Conservation (phyloP, 176 grass and related monocot genomes). For the Dactylis glomerata region DNA sequence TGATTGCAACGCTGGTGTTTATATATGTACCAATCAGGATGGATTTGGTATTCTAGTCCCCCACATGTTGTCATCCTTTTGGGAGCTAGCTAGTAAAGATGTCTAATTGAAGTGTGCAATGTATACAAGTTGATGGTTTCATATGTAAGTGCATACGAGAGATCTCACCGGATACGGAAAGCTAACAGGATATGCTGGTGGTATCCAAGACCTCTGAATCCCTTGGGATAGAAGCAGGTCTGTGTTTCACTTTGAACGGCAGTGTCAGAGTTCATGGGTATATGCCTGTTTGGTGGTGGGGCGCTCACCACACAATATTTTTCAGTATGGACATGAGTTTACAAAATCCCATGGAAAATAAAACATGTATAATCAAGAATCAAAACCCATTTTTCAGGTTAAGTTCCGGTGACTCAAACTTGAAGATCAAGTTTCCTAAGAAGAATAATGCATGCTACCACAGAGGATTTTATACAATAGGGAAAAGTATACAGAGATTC, state of each 20-base stretch:
- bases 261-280: background rate
- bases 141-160: background rate
- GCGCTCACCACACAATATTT: background rate
- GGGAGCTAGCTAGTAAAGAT: background rate
- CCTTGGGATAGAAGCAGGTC: slow-evolving; percentile 3
- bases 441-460: background rate
- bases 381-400: background rate
- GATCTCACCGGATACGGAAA: slow-evolving; percentile 27
- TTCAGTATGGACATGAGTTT: background rate
- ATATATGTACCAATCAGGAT: too few relatives aligned
- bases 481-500: background rate
- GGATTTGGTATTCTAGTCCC: background rate
- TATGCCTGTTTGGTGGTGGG: background rate
- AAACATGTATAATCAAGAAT: background rate
- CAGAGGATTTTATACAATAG: background rate
- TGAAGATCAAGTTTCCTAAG: background rate
- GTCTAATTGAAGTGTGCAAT: background rate
- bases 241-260: slow-evolving; percentile 24
- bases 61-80: slow-evolving; percentile 12
- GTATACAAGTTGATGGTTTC: background rate
- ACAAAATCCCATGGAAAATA: background rate
- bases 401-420: background rate
- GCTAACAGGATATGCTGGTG: slow-evolving; percentile 2
- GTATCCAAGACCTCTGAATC: background rate
- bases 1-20: slow-evolving; percentile 1